A percentile compares a stretch with the other conserved stretches of the same genome.
Evolutionary conservation across 2,329 filamentous ascomycete genomes (phyloP).

Genomic region (Apiospora marii): DNA sequence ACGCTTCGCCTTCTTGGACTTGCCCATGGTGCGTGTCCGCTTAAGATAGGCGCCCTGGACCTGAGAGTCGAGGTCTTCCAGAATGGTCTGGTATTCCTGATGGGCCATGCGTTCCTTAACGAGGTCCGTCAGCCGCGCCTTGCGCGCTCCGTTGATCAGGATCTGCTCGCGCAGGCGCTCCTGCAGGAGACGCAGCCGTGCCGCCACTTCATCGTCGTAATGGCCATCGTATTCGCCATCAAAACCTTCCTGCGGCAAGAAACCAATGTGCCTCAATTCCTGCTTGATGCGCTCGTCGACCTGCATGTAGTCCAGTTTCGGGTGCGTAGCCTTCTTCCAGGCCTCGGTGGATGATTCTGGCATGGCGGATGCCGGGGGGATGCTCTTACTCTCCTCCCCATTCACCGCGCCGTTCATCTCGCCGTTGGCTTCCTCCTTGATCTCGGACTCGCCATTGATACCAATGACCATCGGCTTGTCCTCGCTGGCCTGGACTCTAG

Average conservation of each 20-base stretch:
- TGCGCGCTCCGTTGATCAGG: slow-evolving; percentile 88
- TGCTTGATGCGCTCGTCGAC: slow-evolving; percentile 91
- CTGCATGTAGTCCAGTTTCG: slow-evolving; percentile 82
- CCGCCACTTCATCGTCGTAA: slow-evolving; percentile 93
- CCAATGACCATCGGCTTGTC: slow-evolving; percentile 64
- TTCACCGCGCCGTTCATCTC: slow-evolving; percentile 50
- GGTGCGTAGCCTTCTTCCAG: slow-evolving; percentile 80
- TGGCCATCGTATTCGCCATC: slow-evolving; percentile 85
- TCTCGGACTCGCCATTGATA: slow-evolving; percentile 48
- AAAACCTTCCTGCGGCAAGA: slow-evolving; percentile 72
- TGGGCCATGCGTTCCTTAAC: slow-evolving; percentile 93
- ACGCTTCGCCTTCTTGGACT: slow-evolving; percentile 89
- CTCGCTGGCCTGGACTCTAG: slow-evolving; percentile 62
- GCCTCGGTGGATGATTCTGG: slow-evolving; percentile 76
- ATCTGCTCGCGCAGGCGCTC: slow-evolving; percentile 82
- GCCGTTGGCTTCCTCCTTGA: slow-evolving; percentile 63
- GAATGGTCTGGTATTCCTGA: slow-evolving; percentile 96
- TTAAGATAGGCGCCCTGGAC: slow-evolving; percentile 96
- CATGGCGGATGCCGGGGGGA: slow-evolving; percentile 80
- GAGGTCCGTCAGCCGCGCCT: slow-evolving; percentile 84
- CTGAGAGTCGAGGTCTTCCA: slow-evolving; percentile 94
- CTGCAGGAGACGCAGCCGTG: slow-evolving; percentile 86
- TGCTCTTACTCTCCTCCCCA: slow-evolving; percentile 50
- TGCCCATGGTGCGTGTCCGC: slow-evolving; percentile 90
- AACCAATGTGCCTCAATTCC: slow-evolving; percentile 89